These are phyloP conservation scores for Talaromyces adpressus DNA, from an alignment of 495 filamentous ascomycete species.

Conservation along the genomic window DNA sequence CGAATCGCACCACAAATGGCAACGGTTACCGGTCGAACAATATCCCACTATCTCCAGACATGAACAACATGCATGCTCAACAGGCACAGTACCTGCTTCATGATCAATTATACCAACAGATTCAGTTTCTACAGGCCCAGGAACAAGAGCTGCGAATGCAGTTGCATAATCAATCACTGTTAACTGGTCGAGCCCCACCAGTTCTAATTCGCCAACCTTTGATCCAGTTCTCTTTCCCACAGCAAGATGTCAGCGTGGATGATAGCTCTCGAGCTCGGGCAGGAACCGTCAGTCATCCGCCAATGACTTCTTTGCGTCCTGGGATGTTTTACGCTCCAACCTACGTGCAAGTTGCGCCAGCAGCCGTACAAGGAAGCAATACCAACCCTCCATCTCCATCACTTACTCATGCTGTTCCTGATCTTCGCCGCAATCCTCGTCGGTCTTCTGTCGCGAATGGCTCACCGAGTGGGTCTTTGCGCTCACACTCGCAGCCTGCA, in stretches of 20 bases:
- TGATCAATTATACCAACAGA: conserved; percentile 56
- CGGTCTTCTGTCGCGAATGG: conserved; percentile 49
- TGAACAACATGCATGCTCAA: conserved; percentile 38
- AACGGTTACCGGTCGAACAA: conserved; percentile 7
- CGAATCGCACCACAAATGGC: conserved; percentile 27
- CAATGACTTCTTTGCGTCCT: conserved; percentile 39
- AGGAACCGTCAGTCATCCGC: conserved; percentile 39
- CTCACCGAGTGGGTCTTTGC: conserved; percentile 42
- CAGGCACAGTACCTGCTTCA: conserved; percentile 47
- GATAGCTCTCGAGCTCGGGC: conserved; percentile 35
- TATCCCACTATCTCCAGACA: conserved; percentile 13
- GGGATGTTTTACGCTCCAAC: conserved; percentile 42
- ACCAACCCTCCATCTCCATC: conserved; percentile 63
- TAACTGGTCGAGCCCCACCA: conserved; percentile 43
- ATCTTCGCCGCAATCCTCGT: conserved; percentile 49
- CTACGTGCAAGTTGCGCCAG: conserved; percentile 36
- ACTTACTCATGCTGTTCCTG: conserved; percentile 42
- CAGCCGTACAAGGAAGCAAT: conserved; percentile 39
- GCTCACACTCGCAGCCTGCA: conserved; percentile 63
- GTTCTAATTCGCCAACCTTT: conserved; percentile 41
- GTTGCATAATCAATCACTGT: conserved; percentile 50
- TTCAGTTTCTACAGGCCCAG: conserved; percentile 58
- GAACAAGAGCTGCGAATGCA: conserved; percentile 56
- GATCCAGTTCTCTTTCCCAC: conserved; percentile 35
- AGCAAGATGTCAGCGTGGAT: conserved; percentile 30